A percentile compares a stretch with the other conserved stretches of the same genome.
phyloP scores from a whole-genome alignment of 495 filamentous ascomycete species.

The Podospora anserina region DNA sequence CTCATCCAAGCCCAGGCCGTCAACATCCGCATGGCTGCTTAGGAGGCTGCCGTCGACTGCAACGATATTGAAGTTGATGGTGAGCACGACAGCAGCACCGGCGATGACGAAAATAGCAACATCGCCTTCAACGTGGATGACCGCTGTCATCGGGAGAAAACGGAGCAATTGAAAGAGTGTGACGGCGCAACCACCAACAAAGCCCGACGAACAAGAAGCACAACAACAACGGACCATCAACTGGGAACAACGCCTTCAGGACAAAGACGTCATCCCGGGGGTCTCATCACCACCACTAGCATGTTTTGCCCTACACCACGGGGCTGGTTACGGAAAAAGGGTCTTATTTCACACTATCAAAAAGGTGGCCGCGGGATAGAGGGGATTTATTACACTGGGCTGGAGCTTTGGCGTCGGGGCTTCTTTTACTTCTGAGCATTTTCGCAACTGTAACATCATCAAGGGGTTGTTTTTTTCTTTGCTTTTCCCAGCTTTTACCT shows the following conservation, averaged over 20 bases:
- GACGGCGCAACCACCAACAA: slow-evolving; percentile 1
- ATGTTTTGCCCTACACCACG: background rate
- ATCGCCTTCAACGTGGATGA: background rate
- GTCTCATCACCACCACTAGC: slow-evolving; percentile 1
- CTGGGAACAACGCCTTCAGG: background rate
- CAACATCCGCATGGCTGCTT: slow-evolving; percentile 32
- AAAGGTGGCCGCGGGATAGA: slow-evolving; percentile 12
- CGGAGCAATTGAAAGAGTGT: background rate
- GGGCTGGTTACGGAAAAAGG: slow-evolving; percentile 2
- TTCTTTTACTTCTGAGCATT: slow-evolving; percentile 18
- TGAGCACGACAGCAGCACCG: background rate
- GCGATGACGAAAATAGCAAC: slow-evolving; percentile 1
- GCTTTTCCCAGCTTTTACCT: slow-evolving; percentile 2
- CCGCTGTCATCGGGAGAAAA: background rate
- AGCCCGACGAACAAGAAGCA: background rate
- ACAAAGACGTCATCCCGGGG: background rate
- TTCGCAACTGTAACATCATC: background rate
- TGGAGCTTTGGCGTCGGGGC: slow-evolving; percentile 8
- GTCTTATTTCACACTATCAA: slow-evolving; percentile 5
- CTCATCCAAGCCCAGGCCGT: slow-evolving; percentile 29
- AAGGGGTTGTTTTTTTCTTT: background rate
- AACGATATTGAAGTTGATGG: background rate
- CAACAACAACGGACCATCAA: background rate
- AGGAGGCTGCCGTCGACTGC: background rate
- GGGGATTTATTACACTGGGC: background rate